Evolutionary conservation across 805 yeast species (phyloP).

Genomic region (Cyberlindnera amylophila): DNA sequence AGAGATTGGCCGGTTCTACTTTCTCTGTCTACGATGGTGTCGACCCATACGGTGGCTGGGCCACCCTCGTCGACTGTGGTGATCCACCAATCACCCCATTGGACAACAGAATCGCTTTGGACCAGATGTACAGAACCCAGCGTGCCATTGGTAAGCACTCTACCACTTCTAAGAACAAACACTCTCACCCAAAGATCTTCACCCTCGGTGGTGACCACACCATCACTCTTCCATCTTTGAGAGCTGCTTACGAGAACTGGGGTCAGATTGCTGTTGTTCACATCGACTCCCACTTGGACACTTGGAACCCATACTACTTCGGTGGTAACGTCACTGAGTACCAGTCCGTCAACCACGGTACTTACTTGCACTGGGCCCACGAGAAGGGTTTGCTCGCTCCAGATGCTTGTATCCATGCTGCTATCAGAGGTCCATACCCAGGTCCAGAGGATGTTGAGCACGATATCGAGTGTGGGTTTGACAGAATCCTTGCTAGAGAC

Average conservation of each 20-base stretch:
- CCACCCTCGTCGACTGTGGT: constrained; percentile 53
- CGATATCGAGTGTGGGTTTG: constrained; percentile 48
- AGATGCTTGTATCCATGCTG: constrained; percentile 54
- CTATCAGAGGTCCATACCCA: constrained; percentile 60
- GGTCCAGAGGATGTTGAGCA: constrained; percentile 35
- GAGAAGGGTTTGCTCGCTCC: constrained; percentile 57
- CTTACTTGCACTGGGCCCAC: constrained; percentile 65
- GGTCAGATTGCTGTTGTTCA: constrained; percentile 47
- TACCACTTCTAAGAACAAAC: constrained; percentile 28
- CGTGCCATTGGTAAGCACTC: constrained; percentile 40
- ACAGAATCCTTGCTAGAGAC: constrained; percentile 43
- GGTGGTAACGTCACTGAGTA: constrained; percentile 63
- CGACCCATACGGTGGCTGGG: constrained; percentile 52
- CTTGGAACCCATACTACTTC: constrained; percentile 60
- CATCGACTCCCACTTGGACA: constrained; percentile 67
- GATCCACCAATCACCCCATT: constrained; percentile 62
- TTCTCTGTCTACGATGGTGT: constrained; percentile 49
- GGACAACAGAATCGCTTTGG: constrained; percentile 57
- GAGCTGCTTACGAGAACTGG: constrained; percentile 43
- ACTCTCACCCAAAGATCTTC: constrained; percentile 35
- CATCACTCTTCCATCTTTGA: constrained; percentile 44
- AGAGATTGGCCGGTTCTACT: constrained; percentile 38
- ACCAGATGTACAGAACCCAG: constrained; percentile 52
- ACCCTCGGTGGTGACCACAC: constrained; percentile 58
- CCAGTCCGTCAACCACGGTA: constrained; percentile 61